phyloP scores from a whole-genome alignment of 202 grass and related monocot species.

The Schoenoplectus triqueter region DNA sequence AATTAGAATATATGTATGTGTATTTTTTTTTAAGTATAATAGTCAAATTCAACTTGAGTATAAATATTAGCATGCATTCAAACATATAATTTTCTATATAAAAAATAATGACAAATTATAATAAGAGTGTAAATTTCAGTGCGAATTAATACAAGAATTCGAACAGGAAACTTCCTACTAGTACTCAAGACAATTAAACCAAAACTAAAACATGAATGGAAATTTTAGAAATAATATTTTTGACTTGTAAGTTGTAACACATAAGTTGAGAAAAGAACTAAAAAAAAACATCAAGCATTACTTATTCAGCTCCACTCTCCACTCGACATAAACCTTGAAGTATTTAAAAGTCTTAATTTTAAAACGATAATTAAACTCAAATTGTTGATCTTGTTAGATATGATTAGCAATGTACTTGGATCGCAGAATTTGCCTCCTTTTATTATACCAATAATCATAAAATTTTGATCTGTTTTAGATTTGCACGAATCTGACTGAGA shows the following conservation, averaged over 20 bases:
- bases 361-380: too few species aligned
- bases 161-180: too few species aligned
- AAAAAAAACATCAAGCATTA: neutral
- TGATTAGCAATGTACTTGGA: too few species aligned
- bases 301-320: neutral
- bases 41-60: neutral
- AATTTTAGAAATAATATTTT: constrained; percentile 4
- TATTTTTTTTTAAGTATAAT: neutral
- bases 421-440: neutral
- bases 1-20: neutral
- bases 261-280: neutral
- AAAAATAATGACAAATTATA: too few species aligned
- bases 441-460: neutral
- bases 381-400: too few species aligned
- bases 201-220: neutral
- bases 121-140: too few species aligned
- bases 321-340: neutral
- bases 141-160: too few species aligned
- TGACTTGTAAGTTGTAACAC: neutral
- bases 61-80: too few species aligned
- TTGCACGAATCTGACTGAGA: neutral
- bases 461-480: neutral
- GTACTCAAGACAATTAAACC: too few species aligned
- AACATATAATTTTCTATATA: too few species aligned
- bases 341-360: neutral